Evolutionary conservation across 129 eudicot genomes (phyloP), one percentile per base, ranked within the genome.

Genomic region (Tagetes erecta): DNA sequence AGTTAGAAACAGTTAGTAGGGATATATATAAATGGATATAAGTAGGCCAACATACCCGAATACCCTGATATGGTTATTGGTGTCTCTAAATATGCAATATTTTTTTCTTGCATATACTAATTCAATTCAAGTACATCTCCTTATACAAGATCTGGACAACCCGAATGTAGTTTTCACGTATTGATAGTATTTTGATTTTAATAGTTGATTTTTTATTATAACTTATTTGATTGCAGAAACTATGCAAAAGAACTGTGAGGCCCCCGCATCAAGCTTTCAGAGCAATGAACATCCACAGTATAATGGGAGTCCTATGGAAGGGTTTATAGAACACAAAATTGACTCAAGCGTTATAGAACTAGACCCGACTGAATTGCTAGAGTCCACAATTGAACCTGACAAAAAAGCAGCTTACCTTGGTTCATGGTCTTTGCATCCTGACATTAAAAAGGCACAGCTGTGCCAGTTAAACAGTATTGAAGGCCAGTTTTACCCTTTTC

Each of bases 231-330:
- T 34, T 82, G 82, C 89, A 86, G 92, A 87, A 81, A 71, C 84
- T 33, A 62, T 85, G 80, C 88, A 88, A 69, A 83, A 35, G 80
- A 81, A 83, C 77, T 84, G 80, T 78, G 97, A 87, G 88, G 97
- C 80, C 82, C 84, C 85, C 9, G 45, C 83, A 68, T 70, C 62
- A 49, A 86, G 89, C 86, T 83, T 87, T 80, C 91, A 83, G 77
- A 80, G 75, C 66, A 82, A 81, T 55, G 86, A 85, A 45, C 71
- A 73, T 80, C 84, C 76, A 27, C 87, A 72, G 20, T 75, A 65
- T 74, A 74, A 58, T 41, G 79, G 85, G 74, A 76, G 68, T 82
- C 84, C 75, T 13, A 7, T 57, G 62, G 83, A 87, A 74, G 88
- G 58, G 3, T 51, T 3, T n/a, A 46, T 46, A 46, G 51, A 46